These are phyloP conservation scores for Colletotrichum orchidophilum DNA, from an alignment of 2,329 filamentous ascomycete genomes.

Conservation along the genomic window DNA sequence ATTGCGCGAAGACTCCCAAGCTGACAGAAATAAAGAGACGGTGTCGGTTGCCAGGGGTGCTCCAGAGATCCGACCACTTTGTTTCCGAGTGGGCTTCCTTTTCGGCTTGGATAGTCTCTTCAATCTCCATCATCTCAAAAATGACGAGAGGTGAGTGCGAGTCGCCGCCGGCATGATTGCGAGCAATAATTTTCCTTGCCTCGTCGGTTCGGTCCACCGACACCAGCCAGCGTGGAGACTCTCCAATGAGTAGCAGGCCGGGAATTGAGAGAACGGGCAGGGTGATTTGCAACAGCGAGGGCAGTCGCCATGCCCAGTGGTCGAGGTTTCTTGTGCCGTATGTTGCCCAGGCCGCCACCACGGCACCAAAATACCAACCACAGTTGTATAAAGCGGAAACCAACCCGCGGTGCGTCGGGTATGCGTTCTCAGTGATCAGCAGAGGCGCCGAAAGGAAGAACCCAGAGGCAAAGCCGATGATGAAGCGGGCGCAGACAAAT, in stretches of 20 bases:
- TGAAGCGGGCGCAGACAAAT: slow-evolving; percentile 45
- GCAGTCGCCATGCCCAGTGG: slow-evolving; percentile 21
- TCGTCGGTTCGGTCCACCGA: slow-evolving; percentile 40
- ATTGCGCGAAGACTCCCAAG: slow-evolving; percentile 42
- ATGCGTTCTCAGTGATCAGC: slow-evolving; percentile 46
- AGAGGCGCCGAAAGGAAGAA: slow-evolving; percentile 42
- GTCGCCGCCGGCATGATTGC: slow-evolving; percentile 40
- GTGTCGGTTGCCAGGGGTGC: slow-evolving; percentile 40
- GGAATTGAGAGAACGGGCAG: slow-evolving; percentile 47
- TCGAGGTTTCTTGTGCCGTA: slow-evolving; percentile 22
- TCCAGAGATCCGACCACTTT: slow-evolving; percentile 23
- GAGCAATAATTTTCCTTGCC: slow-evolving; percentile 38
- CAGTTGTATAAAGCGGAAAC: slow-evolving; percentile 13
- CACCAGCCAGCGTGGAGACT: slow-evolving; percentile 42
- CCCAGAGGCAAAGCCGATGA: slow-evolving; percentile 44
- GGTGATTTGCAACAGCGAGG: slow-evolving; percentile 53
- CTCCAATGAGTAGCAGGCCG: slow-evolving; percentile 40
- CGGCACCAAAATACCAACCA: slow-evolving; percentile 44
- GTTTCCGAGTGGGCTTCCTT: slow-evolving; percentile 14
- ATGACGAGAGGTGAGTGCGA: slow-evolving; percentile 25
- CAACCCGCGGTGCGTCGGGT: slow-evolving; percentile 40
- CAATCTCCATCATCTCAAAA: slow-evolving; percentile 39
- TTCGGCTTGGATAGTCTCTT: slow-evolving; percentile 35
- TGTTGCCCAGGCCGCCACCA: slow-evolving; percentile 45
- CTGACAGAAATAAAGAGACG: slow-evolving; percentile 41